Evolutionary conservation across 2,329 filamentous ascomycete species (phyloP).

Genomic region (Atkinsonella hypoxylon): DNA sequence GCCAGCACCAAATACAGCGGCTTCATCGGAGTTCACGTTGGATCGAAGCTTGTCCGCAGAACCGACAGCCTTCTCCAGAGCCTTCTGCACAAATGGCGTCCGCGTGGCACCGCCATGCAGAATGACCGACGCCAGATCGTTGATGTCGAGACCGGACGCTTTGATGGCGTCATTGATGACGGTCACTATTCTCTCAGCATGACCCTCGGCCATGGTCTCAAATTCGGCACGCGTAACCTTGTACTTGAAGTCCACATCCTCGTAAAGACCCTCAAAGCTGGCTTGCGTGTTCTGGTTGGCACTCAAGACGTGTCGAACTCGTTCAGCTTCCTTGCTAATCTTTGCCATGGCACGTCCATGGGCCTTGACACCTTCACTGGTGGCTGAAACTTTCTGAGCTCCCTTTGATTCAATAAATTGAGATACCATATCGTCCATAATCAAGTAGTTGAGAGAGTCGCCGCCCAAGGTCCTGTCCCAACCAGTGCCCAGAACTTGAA

Average conservation of each 20-base stretch:
- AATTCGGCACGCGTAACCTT: slow-evolving; percentile 72
- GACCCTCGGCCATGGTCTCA: slow-evolving; percentile 60
- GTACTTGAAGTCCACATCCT: slow-evolving; percentile 89
- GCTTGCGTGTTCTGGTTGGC: slow-evolving; percentile 75
- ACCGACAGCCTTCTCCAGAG: slow-evolving; percentile 65
- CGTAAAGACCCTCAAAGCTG: slow-evolving; percentile 79
- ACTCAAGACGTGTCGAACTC: slow-evolving; percentile 77
- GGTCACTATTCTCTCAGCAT: slow-evolving; percentile 54
- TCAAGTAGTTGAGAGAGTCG: slow-evolving; percentile 75
- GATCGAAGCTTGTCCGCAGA: slow-evolving; percentile 68
- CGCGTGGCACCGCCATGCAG: slow-evolving; percentile 83
- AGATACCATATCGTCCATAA: slow-evolving; percentile 77
- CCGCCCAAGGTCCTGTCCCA: slow-evolving; percentile 89
- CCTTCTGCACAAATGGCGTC: slow-evolving; percentile 88
- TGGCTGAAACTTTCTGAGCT: slow-evolving; percentile 52
- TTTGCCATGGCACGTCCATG: slow-evolving; percentile 82
- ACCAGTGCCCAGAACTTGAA: slow-evolving; percentile 74
- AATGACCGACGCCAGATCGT: slow-evolving; percentile 79
- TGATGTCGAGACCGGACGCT: slow-evolving; percentile 57
- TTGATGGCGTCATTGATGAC: slow-evolving; percentile 66
- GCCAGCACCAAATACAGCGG: slow-evolving; percentile 87
- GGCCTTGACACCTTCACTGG: slow-evolving; percentile 49
- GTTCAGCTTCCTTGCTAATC: slow-evolving; percentile 86
- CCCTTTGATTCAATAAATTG: slow-evolving; percentile 62
- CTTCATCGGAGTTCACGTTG: slow-evolving; percentile 95